These are phyloP conservation scores for Chalaropsis ovoidea DNA, from an alignment of 2,329 filamentous ascomycete genomes.

Conservation along the genomic window DNA sequence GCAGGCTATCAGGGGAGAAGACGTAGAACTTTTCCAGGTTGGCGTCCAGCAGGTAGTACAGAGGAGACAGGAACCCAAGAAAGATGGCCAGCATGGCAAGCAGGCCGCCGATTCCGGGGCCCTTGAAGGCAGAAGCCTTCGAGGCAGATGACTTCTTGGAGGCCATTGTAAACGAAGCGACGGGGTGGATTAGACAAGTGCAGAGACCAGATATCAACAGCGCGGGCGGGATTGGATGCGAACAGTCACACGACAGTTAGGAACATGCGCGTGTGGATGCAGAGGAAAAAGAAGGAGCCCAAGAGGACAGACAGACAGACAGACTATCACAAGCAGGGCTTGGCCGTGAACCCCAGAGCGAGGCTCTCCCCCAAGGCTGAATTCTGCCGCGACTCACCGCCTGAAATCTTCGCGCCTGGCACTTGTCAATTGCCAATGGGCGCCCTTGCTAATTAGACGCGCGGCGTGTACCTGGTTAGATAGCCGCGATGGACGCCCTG, in stretches of 20 bases:
- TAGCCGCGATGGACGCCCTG: background rate
- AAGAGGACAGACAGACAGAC: slow-evolving; percentile 2
- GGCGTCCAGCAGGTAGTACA: slow-evolving; percentile 48
- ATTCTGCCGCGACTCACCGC: slow-evolving; percentile 26
- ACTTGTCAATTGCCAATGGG: background rate
- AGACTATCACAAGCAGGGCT: background rate
- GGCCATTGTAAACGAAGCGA: slow-evolving; percentile 17
- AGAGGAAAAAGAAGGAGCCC: background rate
- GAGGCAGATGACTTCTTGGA: slow-evolving; percentile 16
- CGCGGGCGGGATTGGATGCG: background rate
- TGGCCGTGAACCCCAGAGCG: background rate
- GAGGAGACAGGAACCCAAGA: slow-evolving; percentile 44
- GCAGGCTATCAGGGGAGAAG: slow-evolving; percentile 58
- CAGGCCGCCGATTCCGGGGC: slow-evolving; percentile 32
- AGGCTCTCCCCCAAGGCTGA: slow-evolving; percentile 23
- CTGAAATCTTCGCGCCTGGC: background rate
- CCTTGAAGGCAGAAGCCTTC: slow-evolving; percentile 22
- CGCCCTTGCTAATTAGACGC: background rate
- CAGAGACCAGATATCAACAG: slow-evolving; percentile 4
- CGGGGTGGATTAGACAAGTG: slow-evolving; percentile 2
- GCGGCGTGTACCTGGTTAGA: background rate
- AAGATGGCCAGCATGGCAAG: slow-evolving; percentile 44
- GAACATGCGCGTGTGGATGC: background rate
- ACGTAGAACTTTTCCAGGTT: slow-evolving; percentile 61
- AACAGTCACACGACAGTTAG: background rate